Evolutionary conservation across 2,329 filamentous ascomycete species (phyloP).

Genomic region (Monosporascus cannonballus): DNA sequence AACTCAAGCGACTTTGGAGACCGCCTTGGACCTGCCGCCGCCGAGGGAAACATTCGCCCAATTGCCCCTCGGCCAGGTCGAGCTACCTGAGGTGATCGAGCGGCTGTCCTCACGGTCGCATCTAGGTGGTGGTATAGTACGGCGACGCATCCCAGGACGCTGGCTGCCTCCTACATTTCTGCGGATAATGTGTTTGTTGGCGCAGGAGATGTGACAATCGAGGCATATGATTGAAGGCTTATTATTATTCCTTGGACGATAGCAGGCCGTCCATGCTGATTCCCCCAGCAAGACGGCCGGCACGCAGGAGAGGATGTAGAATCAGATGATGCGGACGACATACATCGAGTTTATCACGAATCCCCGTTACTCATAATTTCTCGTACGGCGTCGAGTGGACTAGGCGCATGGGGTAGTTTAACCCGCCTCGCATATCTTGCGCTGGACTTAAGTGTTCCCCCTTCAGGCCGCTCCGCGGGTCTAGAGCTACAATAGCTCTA

Average conservation of each 20-base stretch:
- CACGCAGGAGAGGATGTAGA: not conserved
- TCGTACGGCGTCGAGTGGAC: slow-evolving; percentile 16
- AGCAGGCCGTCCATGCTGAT: slow-evolving; percentile 20
- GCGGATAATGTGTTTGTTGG: not conserved
- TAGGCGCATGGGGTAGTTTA: slow-evolving; percentile 13
- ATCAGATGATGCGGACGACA: not conserved
- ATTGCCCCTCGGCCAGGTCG: slow-evolving; percentile 11
- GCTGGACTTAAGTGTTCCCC: not conserved
- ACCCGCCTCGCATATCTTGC: slow-evolving; percentile 14
- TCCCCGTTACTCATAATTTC: slow-evolving; percentile 17
- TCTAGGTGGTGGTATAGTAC: slow-evolving; percentile 21
- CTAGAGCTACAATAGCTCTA: slow-evolving; percentile 5
- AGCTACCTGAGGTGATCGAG: slow-evolving; percentile 16
- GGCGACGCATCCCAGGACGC: slow-evolving; percentile 21
- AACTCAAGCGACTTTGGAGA: slow-evolving; percentile 13
- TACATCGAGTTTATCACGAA: slow-evolving; percentile 23
- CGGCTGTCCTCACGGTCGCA: slow-evolving; percentile 18
- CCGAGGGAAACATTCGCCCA: slow-evolving; percentile 6
- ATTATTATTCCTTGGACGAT: slow-evolving; percentile 24
- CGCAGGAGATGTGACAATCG: no score
- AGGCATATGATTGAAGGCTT: not conserved
- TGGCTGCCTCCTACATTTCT: slow-evolving; percentile 20
- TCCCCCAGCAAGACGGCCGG: not conserved
- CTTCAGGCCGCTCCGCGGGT: not conserved
- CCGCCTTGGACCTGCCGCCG: slow-evolving; percentile 10